A percentile compares a stretch with the other conserved stretches of the same genome.
phyloP scores from a whole-genome alignment of 2,329 filamentous ascomycete species.

The Alternaria rosae region DNA sequence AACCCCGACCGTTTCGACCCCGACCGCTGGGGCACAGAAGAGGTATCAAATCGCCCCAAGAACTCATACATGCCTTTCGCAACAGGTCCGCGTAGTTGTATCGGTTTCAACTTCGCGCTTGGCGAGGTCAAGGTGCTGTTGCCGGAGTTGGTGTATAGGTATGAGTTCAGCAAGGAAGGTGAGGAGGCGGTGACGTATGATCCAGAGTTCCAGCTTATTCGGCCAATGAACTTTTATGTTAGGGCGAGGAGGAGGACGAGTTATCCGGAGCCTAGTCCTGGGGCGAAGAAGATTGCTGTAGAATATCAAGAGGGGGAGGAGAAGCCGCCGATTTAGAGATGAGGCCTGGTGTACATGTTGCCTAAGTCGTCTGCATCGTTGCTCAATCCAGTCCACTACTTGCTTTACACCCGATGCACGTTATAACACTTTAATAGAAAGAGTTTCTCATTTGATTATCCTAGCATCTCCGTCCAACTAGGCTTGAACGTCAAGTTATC shows the following conservation, averaged over 20 bases:
- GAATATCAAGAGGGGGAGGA: constrained; percentile 18
- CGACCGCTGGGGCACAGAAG: constrained; percentile 65
- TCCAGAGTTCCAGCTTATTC: constrained; percentile 20
- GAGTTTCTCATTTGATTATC: no score
- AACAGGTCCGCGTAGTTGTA: constrained; percentile 17
- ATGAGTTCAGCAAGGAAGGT: constrained; percentile 18
- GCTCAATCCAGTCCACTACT: no score
- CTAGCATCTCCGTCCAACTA: no score
- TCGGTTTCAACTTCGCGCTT: constrained; percentile 23
- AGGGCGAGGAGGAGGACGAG: constrained; percentile 18
- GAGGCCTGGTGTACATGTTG: no score
- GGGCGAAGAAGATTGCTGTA: constrained; percentile 18
- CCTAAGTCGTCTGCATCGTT: no score
- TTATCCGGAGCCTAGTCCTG: constrained; percentile 11
- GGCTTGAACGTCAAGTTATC: no score
- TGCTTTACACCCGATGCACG: no score
- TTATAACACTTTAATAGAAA: no score
- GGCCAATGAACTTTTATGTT: constrained; percentile 24
- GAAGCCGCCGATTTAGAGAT: constrained; percentile 12
- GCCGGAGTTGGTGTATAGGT: constrained; percentile 16
- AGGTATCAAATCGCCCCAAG: constrained; percentile 44
- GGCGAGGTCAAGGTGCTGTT: constrained; percentile 18
- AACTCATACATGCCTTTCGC: constrained; percentile 23
- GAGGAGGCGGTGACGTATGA: constrained; percentile 18
- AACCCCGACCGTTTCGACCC: constrained; percentile 66